Conservation (phyloP, 164 flowering plant genomes). For the Magnolia kwangsiensis region DNA sequence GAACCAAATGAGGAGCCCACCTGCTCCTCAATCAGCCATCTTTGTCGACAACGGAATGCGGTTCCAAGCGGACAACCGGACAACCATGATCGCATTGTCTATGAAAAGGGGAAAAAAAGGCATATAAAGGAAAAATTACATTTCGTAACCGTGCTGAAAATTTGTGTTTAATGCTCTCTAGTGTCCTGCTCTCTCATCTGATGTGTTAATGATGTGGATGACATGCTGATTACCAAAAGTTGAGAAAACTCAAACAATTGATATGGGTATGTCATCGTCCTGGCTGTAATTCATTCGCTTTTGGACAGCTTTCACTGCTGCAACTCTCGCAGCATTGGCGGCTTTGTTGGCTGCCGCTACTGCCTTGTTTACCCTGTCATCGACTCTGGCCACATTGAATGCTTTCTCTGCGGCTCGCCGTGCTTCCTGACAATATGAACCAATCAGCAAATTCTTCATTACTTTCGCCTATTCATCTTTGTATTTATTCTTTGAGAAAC, state of each 20-base stretch:
- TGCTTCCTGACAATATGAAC: slow-evolving; percentile 66
- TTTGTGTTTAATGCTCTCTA: background rate
- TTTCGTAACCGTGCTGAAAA: background rate
- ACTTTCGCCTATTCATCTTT: background rate
- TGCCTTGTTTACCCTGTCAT: slow-evolving; percentile 80
- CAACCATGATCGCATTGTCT: slow-evolving; percentile 5
- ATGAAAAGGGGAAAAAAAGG: background rate
- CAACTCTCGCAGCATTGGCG: slow-evolving; percentile 96
- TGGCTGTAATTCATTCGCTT: slow-evolving; percentile 45
- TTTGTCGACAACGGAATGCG: slow-evolving; percentile 9
- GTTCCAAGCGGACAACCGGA: slow-evolving; percentile 22
- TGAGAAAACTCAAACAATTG: slow-evolving; percentile 22
- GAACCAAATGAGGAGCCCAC: slow-evolving; percentile 10
- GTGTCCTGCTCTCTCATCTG: background rate
- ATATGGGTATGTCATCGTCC: slow-evolving; percentile 12
- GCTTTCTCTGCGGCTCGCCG: slow-evolving; percentile 80
- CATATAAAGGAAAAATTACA: background rate
- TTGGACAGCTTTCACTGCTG: slow-evolving; percentile 90
- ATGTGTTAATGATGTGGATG: background rate
- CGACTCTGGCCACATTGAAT: slow-evolving; percentile 55
- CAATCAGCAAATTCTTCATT: background rate
- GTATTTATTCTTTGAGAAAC: background rate
- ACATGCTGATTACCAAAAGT: background rate
- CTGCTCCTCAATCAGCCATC: slow-evolving; percentile 22
- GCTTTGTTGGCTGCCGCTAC: slow-evolving; percentile 78